Evolutionary conservation across 371 early-diverging fungal species (phyloP).

Genomic region (Lichtheimia corymbifera): DNA sequence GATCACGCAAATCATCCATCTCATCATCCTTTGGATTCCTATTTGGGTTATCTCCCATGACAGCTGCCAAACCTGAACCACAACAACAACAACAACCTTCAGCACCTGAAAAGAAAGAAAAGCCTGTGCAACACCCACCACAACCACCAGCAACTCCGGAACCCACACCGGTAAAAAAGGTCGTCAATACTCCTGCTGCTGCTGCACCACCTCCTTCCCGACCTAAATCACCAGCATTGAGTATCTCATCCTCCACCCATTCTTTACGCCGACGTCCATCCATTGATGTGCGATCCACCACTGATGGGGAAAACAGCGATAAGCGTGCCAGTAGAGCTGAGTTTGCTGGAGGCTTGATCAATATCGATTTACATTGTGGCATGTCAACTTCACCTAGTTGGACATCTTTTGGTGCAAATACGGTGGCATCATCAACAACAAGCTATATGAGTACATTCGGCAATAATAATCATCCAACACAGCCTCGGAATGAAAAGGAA

Average conservation of each 20-base stretch:
- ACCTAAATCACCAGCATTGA: conserved; percentile 4
- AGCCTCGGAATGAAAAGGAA: conserved; percentile 27
- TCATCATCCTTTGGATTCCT: conserved; percentile 15
- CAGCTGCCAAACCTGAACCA: conserved; percentile 10
- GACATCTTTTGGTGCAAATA: conserved; percentile 21
- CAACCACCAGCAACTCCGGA: not conserved
- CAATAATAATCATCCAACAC: not conserved
- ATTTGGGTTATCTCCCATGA: conserved; percentile 14
- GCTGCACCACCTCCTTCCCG: conserved; percentile 2
- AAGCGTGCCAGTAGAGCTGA: conserved; percentile 26
- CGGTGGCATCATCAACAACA: conserved; percentile 20
- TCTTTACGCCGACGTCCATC: not conserved
- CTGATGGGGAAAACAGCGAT: not conserved
- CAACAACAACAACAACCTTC: not conserved
- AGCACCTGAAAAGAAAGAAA: conserved; percentile 2
- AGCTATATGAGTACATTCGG: conserved; percentile 37
- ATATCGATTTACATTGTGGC: conserved; percentile 15
- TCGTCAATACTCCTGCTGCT: not conserved
- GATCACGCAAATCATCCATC: conserved; percentile 21
- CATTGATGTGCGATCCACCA: conserved; percentile 3
- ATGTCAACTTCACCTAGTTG: conserved; percentile 22
- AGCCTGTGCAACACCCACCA: not conserved
- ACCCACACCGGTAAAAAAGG: not conserved
- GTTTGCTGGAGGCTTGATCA: conserved; percentile 41
- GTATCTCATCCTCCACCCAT: not conserved